Base-by-base conservation (phyloP, 2,329 filamentous ascomycete species). In the Annulohypoxylon truncatum region DNA sequence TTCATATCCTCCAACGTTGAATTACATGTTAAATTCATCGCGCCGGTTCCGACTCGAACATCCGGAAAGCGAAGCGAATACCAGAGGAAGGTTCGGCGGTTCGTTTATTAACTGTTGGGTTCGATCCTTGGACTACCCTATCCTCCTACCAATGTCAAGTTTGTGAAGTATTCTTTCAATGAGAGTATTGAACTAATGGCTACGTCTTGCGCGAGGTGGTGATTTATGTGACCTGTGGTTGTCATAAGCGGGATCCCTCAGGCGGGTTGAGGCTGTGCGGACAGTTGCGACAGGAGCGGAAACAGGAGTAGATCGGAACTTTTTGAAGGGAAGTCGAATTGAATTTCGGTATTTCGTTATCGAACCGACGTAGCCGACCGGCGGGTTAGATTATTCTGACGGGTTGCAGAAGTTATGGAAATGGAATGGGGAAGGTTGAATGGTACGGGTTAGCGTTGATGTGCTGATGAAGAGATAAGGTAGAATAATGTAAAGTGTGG, bases 1-100 rank as follows among this genome's bases (percentile, higher is more conserved):
- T 72, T 71, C 73, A 77, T 67, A 9, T 77, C 73, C 72, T 77
- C 76, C 73, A 77, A 56, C 42, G 76, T 77, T 35, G 76, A 76
- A 70, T 77, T 77, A 53, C 76, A 77, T 72, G 75, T 77, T 70
- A 73, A 68, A 69, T 77, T 77, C 65, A 72, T 69, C 72, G 72
- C n/a, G 75, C 71, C 44, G 75, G 69, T 56, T 76, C 67, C 10
- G 69, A 72, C 53, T 77, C 72, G n/a, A 68, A 51, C 15, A 72
- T 74, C 29, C 55, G 58, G 31, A 60, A 28, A 38, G 20, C 12
- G 50, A 40, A 20, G 47, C 22, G 35, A 26, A 12, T n/a, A 5
- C 35, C 2, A 28, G 38, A 10, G 15, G 48, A 10, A 22, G 15
- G 31, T 31, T 18, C 18, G 29, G 24, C 13, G 48, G 22, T 35